These are phyloP conservation scores for Cyclocybe aegerita DNA, from an alignment of 768 basidiomycete species.

Conservation along the genomic window DNA sequence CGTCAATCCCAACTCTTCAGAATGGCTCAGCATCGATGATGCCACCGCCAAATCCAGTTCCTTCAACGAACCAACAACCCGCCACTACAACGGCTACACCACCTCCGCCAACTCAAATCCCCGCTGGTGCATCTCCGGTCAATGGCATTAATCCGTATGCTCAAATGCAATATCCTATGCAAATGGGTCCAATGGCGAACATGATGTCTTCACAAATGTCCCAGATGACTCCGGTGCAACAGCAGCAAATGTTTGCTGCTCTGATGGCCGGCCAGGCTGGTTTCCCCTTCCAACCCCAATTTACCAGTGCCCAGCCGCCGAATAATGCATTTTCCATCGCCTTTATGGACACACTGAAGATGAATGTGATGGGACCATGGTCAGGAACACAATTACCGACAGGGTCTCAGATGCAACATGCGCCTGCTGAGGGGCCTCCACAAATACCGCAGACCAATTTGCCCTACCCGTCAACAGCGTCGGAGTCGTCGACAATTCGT, in stretches of 20 bases:
- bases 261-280: too few species aligned
- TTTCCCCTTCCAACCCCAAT: too few species aligned
- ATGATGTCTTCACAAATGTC: constrained; percentile 8
- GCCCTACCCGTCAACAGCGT: constrained; percentile 15
- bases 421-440: too few species aligned
- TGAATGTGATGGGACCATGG: too few species aligned
- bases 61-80: background rate
- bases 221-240: constrained; percentile 6
- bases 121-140: constrained; percentile 1
- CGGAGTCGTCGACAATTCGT: constrained; percentile 11
- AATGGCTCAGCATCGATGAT: background rate
- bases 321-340: too few species aligned
- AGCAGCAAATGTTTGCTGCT: constrained; percentile 8
- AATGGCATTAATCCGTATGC: constrained; percentile 9
- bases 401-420: too few species aligned
- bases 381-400: too few species aligned
- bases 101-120: background rate
- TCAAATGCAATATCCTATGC: constrained; percentile 7
- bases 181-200: constrained; percentile 14
- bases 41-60: too few species aligned
- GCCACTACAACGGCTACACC: background rate
- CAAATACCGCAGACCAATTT: constrained; percentile 2
- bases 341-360: too few species aligned
- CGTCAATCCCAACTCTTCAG: background rate
- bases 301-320: too few species aligned